Conservation (phyloP, 352 stramenopile species). For the Phytophthora rubi region DNA sequence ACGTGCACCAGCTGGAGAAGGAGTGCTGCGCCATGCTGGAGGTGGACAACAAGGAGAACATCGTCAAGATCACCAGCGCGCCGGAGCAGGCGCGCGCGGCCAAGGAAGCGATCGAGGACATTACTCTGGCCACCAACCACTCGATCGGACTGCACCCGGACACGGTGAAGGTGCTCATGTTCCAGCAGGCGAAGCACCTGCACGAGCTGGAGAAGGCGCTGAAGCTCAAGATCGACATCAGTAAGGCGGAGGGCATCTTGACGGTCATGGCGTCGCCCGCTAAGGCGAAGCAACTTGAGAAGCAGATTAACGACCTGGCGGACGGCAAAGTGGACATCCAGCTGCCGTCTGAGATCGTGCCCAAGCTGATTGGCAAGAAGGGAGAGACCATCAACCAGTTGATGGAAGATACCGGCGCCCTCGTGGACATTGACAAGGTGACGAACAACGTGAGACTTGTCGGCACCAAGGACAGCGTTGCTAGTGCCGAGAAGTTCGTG, state of each 20-base stretch:
- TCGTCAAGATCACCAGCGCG: conserved; percentile 65
- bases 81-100: conserved; percentile 45
- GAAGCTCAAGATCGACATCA: conserved; percentile 75
- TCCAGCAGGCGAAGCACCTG: conserved; percentile 76
- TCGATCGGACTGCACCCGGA: conserved; percentile 80
- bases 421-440: conserved; percentile 84
- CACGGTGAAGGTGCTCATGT: conserved; percentile 78
- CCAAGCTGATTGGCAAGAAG: conserved; percentile 87
- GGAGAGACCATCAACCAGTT: conserved; percentile 85
- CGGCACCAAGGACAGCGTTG: conserved; percentile 64
- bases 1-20: conserved; percentile 64
- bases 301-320: conserved; percentile 61
- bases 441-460: conserved; percentile 72
- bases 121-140: conserved; percentile 69
- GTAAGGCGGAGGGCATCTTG: conserved; percentile 70
- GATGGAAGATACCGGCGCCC: conserved; percentile 78
- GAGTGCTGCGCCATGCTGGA: conserved; percentile 69
- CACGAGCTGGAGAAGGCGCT: conserved; percentile 68
- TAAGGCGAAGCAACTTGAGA: conserved; percentile 59
- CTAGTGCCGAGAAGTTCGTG: conserved; percentile 62
- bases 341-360: conserved; percentile 75
- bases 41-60: conserved; percentile 60
- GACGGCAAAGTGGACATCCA: conserved; percentile 63
- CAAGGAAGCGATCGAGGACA: conserved; percentile 67
- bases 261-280: conserved; percentile 58